phyloP scores from a whole-genome alignment of 768 basidiomycete species.

The Psilocybe subaeruginosa region DNA sequence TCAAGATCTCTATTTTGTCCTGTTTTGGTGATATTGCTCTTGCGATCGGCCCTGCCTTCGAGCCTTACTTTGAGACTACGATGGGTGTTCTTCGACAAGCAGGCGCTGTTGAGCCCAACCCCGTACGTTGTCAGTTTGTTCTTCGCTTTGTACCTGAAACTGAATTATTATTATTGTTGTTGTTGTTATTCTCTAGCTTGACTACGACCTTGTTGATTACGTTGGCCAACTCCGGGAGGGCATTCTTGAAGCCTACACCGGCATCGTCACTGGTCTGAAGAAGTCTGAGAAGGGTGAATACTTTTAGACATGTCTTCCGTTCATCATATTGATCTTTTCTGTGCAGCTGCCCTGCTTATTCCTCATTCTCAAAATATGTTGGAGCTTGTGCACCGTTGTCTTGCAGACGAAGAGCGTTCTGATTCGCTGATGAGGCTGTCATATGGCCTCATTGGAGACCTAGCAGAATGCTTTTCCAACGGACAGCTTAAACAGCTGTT shows the following conservation, averaged over 20 bases:
- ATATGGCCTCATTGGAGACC: slow-evolving; percentile 89
- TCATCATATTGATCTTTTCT: background rate
- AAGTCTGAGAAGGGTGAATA: slow-evolving; percentile 72
- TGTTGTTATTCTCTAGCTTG: slow-evolving; percentile 48
- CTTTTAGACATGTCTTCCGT: slow-evolving; percentile 4
- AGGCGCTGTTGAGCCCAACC: slow-evolving; percentile 83
- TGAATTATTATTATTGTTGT: background rate
- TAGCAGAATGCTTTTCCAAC: slow-evolving; percentile 84
- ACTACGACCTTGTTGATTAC: slow-evolving; percentile 92
- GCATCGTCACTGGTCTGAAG: slow-evolving; percentile 90
- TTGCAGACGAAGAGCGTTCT: slow-evolving; percentile 81
- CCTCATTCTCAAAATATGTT: slow-evolving; percentile 76
- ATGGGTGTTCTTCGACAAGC: slow-evolving; percentile 93
- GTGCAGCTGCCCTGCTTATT: slow-evolving; percentile 55
- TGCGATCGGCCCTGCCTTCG: slow-evolving; percentile 84
- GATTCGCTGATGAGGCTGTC: slow-evolving; percentile 75
- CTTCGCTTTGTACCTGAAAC: background rate
- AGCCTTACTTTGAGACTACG: slow-evolving; percentile 87
- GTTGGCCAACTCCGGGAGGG: slow-evolving; percentile 89
- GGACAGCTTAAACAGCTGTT: slow-evolving; percentile 83
- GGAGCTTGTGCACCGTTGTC: slow-evolving; percentile 77
- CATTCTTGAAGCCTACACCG: slow-evolving; percentile 96
- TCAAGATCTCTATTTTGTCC: slow-evolving; percentile 95
- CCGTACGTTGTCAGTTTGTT: slow-evolving; percentile 50
- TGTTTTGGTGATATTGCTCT: slow-evolving; percentile 98